These are phyloP conservation scores for Kwoniella sp. DNA, from an alignment of 768 basidiomycete species.

Conservation along the genomic window DNA sequence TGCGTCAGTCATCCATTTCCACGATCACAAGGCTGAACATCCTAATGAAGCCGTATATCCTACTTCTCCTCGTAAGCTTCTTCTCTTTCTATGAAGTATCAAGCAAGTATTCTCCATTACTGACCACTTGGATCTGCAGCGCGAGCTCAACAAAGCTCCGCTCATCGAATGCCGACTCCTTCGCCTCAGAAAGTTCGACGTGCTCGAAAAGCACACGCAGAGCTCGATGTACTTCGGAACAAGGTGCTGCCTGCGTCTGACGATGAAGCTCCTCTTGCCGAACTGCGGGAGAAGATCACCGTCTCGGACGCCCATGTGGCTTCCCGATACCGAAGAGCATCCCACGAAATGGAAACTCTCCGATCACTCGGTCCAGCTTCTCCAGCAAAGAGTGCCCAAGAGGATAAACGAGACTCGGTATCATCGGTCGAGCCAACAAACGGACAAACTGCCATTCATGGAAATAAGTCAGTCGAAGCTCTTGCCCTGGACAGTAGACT, in stretches of 20 bases:
- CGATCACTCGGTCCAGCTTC: not conserved
- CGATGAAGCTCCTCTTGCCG: slow-evolving; percentile 30
- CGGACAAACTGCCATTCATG: not conserved
- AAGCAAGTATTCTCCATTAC: not conserved
- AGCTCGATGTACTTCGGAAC: slow-evolving; percentile 9
- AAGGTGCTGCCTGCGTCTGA: slow-evolving; percentile 20
- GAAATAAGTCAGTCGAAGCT: slow-evolving; percentile 29
- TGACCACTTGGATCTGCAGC: not conserved
- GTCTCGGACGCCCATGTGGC: slow-evolving; percentile 32
- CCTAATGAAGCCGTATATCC: slow-evolving; percentile 2
- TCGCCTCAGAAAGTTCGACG: slow-evolving; percentile 23
- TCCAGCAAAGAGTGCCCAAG: not conserved
- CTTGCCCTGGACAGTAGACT: slow-evolving; percentile 36
- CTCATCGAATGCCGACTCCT: slow-evolving; percentile 15
- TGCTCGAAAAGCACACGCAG: slow-evolving; percentile 5
- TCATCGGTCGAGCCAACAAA: not conserved
- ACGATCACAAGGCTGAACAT: not conserved
- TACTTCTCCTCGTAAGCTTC: slow-evolving; percentile 19
- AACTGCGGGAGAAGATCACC: slow-evolving; percentile 34
- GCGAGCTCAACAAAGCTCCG: slow-evolving; percentile 3
- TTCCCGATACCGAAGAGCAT: slow-evolving; percentile 37
- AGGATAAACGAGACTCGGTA: not conserved
- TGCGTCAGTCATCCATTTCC: slow-evolving; percentile 15
- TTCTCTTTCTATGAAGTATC: not conserved
- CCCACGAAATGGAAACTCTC: slow-evolving; percentile 27